Evolutionary conservation across 768 basidiomycete genomes (phyloP).

Genomic region (Cantharellus anzutake): DNA sequence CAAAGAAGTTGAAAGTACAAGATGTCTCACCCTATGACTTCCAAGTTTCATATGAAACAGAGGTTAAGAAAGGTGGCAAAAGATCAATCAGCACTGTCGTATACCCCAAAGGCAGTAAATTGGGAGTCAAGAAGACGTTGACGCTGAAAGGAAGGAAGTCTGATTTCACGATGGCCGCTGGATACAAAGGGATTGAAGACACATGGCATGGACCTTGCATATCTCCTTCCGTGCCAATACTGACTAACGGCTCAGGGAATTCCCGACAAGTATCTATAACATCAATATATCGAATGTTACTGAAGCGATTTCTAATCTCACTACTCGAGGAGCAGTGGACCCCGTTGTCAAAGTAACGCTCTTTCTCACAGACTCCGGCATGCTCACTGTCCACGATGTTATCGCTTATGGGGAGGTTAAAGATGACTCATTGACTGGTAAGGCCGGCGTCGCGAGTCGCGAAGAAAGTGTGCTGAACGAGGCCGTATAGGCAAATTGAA

Average conservation of each 20-base stretch:
- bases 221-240: background rate
- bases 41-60: slow-evolving; percentile 58
- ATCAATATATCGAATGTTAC: slow-evolving; percentile 52
- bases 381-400: slow-evolving; percentile 64
- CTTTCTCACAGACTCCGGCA: slow-evolving; percentile 68
- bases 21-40: slow-evolving; percentile 62
- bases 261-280: slow-evolving; percentile 55
- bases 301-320: slow-evolving; percentile 66
- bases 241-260: slow-evolving; percentile 27
- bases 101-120: slow-evolving; percentile 60
- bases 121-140: slow-evolving; percentile 67
- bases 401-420: slow-evolving; percentile 65
- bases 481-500: slow-evolving; percentile 53
- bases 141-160: slow-evolving; percentile 61
- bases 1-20: slow-evolving; percentile 74
- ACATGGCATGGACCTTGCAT: background rate
- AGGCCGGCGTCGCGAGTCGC: slow-evolving; percentile 5
- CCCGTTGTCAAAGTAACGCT: slow-evolving; percentile 78
- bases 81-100: slow-evolving; percentile 58
- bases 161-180: slow-evolving; percentile 61
- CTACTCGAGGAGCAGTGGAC: slow-evolving; percentile 59
- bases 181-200: slow-evolving; percentile 53
- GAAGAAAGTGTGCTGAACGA: slow-evolving; percentile 1
- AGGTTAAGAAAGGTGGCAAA: slow-evolving; percentile 22
- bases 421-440: slow-evolving; percentile 53